Percentiles rank a stretch among this genome's conserved stretches.
Evolutionary conservation across 2,329 filamentous ascomycete species (phyloP).

Genomic region (Hyphodiscus sp.): DNA sequence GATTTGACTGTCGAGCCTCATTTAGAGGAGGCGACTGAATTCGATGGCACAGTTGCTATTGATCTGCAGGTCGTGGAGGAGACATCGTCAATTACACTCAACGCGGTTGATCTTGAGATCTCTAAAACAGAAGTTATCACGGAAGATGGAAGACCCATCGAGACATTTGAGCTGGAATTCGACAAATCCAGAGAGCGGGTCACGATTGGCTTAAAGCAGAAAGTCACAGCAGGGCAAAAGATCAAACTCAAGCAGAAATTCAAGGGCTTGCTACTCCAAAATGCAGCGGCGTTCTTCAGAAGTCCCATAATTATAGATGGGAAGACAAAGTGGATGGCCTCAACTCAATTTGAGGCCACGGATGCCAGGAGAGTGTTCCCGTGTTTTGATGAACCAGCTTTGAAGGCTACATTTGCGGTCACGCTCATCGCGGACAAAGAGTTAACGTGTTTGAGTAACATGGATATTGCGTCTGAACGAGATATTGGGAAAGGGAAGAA

Average conservation of each 20-base stretch:
- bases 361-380: slow-evolving; percentile 61
- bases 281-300: slow-evolving; percentile 51
- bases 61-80: slow-evolving; percentile 59
- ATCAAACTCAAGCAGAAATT: slow-evolving; percentile 56
- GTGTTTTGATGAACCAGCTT: slow-evolving; percentile 66
- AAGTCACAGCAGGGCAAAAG: slow-evolving; percentile 51
- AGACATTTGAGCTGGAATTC: background rate
- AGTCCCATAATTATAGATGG: slow-evolving; percentile 57
- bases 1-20: slow-evolving; percentile 61
- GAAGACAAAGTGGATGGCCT: slow-evolving; percentile 43
- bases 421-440: slow-evolving; percentile 59
- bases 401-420: slow-evolving; percentile 64
- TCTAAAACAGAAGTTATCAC: slow-evolving; percentile 31
- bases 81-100: slow-evolving; percentile 57
- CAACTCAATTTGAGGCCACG: background rate
- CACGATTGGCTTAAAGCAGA: slow-evolving; percentile 53
- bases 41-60: slow-evolving; percentile 57
- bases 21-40: slow-evolving; percentile 55
- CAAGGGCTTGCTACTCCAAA: slow-evolving; percentile 46
- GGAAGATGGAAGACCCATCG: background rate
- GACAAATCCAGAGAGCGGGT: slow-evolving; percentile 33
- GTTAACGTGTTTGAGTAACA: slow-evolving; percentile 64
- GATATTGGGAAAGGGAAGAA: slow-evolving; percentile 42
- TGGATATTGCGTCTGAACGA: slow-evolving; percentile 40
- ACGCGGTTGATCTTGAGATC: slow-evolving; percentile 58